These are phyloP conservation scores for Backusella luteola DNA, from an alignment of 192 early-diverging fungal genomes.

Conservation along the genomic window DNA sequence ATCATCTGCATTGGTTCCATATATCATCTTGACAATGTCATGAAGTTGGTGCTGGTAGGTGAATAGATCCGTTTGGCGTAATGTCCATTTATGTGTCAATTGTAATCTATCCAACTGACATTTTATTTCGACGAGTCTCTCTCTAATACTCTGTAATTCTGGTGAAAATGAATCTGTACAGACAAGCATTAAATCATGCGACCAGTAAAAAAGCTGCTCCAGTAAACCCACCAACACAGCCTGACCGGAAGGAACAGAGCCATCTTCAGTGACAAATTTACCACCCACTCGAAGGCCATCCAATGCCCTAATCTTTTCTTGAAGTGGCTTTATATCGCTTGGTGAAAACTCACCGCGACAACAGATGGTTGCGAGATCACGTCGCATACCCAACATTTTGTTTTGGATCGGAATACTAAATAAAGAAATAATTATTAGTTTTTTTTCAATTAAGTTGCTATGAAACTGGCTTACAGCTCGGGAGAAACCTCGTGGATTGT, in stretches of 20 bases:
- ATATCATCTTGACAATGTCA: slow-evolving; percentile 69
- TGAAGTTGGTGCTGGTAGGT: slow-evolving; percentile 72
- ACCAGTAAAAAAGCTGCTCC: slow-evolving; percentile 79
- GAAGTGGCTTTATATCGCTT: slow-evolving; percentile 51
- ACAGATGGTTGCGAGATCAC: slow-evolving; percentile 50
- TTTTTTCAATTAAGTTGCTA: background rate
- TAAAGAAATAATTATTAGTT: background rate
- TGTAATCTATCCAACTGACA: slow-evolving; percentile 70
- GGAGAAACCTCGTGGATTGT: slow-evolving; percentile 62
- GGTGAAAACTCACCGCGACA: slow-evolving; percentile 32
- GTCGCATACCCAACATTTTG: slow-evolving; percentile 69
- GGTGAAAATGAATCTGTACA: slow-evolving; percentile 62
- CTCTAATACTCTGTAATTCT: slow-evolving; percentile 57
- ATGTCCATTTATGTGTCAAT: slow-evolving; percentile 72
- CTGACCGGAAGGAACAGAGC: slow-evolving; percentile 73
- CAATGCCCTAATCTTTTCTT: slow-evolving; percentile 73
- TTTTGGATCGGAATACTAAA: slow-evolving; percentile 64
- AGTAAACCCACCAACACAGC: slow-evolving; percentile 78
- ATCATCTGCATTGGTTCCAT: background rate
- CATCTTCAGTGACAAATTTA: slow-evolving; percentile 71
- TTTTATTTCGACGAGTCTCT: slow-evolving; percentile 71
- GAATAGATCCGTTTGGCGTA: slow-evolving; percentile 75
- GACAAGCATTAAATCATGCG: slow-evolving; percentile 76
- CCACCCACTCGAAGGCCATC: slow-evolving; percentile 78
- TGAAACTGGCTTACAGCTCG: slow-evolving; percentile 46